These are phyloP conservation scores for Echeveria elegans DNA, from an alignment of 164 flowering plant species.

Conservation along the genomic window DNA sequence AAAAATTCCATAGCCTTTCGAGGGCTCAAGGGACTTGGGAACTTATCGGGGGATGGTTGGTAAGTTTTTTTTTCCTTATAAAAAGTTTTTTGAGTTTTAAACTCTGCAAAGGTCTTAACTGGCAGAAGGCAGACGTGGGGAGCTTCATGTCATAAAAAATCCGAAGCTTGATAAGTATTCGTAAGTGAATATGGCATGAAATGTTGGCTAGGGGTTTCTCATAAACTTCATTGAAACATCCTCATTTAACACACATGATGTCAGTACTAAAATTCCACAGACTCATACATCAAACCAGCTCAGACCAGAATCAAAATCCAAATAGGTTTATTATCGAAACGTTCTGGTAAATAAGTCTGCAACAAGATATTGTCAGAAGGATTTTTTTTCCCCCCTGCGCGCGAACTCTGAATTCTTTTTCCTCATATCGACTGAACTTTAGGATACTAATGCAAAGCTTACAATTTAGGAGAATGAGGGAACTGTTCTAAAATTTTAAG, in stretches of 20 bases:
- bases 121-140: not conserved
- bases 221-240: not conserved
- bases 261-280: not conserved
- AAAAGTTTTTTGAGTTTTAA: not conserved
- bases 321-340: too few species aligned
- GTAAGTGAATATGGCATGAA: not conserved
- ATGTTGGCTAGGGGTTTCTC: not conserved
- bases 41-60: not conserved
- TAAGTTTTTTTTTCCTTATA: not conserved
- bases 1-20: not conserved
- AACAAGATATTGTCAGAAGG: too few species aligned
- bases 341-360: too few species aligned
- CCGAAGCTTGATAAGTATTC: not conserved
- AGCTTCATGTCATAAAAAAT: constrained; percentile 1
- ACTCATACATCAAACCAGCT: not conserved
- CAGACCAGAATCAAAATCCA: not conserved
- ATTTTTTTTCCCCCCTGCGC: too few species aligned
- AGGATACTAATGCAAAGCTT: too few species aligned
- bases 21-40: not conserved
- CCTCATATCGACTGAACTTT: too few species aligned
- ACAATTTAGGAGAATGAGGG: too few species aligned
- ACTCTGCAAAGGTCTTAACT: not conserved
- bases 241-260: not conserved
- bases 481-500: not conserved
- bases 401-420: too few species aligned